These are phyloP conservation scores for Geotrichum fermentans DNA, from an alignment of 1,139 yeast genomes.

Conservation along the genomic window DNA sequence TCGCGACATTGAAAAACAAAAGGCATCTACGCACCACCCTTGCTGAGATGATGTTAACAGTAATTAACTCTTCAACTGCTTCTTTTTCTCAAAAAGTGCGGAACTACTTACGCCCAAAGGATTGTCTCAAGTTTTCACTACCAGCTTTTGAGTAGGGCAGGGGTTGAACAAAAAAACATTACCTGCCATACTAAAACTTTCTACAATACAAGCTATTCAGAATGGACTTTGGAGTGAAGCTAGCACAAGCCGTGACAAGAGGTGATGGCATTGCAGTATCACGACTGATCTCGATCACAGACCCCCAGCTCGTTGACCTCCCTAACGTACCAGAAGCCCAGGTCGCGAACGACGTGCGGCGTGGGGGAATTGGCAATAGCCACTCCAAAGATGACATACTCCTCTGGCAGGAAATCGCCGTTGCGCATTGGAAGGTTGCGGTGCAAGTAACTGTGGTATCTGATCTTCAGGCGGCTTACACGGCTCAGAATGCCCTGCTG, in stretches of 20 bases:
- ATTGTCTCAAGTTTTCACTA: too few relatives aligned
- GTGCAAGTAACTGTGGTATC: conserved; percentile 26
- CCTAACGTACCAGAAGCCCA: conserved; percentile 28
- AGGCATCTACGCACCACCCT: too few relatives aligned
- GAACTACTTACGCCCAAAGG: too few relatives aligned
- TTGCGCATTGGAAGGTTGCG: conserved; percentile 32
- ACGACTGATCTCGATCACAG: conserved; percentile 27
- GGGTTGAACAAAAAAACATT: too few relatives aligned
- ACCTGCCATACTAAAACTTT: too few relatives aligned
- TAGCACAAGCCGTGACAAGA: conserved; percentile 22
- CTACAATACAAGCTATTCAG: neutral
- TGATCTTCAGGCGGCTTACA: conserved; percentile 30
- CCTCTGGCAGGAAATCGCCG: conserved; percentile 30
- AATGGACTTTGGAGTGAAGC: conserved; percentile 22
- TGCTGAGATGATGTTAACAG: too few relatives aligned
- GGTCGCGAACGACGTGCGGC: conserved; percentile 23
- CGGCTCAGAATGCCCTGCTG: conserved; percentile 30
- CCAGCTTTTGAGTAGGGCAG: too few relatives aligned
- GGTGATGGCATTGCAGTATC: conserved; percentile 29
- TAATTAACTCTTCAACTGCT: too few relatives aligned
- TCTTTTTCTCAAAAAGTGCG: too few relatives aligned
- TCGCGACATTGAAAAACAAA: too few relatives aligned
- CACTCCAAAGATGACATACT: conserved; percentile 13
- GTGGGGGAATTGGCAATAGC: conserved; percentile 10
- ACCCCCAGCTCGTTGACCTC: conserved; percentile 23